These are phyloP conservation scores for Colletotrichum magnum DNA, from an alignment of 2,329 filamentous ascomycete genomes.

Conservation along the genomic window DNA sequence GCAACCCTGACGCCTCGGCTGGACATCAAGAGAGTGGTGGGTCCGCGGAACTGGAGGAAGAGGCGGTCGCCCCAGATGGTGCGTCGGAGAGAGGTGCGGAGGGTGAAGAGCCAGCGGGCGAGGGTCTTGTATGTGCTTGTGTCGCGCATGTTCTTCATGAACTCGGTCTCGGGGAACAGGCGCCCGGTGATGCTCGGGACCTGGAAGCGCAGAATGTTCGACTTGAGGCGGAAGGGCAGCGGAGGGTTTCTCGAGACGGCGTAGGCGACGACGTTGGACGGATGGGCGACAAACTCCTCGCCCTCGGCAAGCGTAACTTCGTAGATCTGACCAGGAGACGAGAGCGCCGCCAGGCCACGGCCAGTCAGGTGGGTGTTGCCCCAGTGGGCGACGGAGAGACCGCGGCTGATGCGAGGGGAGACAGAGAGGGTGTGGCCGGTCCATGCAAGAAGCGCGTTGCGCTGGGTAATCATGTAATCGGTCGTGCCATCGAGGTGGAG, in stretches of 20 bases:
- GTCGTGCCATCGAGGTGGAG: conserved; percentile 92
- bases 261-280: conserved; percentile 93
- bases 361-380: conserved; percentile 91
- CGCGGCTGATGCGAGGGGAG: conserved; percentile 80
- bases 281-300: conserved; percentile 93
- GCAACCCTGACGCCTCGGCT: conserved; percentile 85
- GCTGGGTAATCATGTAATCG: conserved; percentile 94
- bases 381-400: conserved; percentile 88
- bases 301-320: conserved; percentile 84
- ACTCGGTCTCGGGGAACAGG: conserved; percentile 78
- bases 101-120: conserved; percentile 73
- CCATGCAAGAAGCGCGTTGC: conserved; percentile 94
- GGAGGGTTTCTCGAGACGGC: conserved; percentile 81
- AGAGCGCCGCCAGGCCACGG: conserved; percentile 86
- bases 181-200: conserved; percentile 76
- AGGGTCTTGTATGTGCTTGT: conserved; percentile 81
- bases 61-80: conserved; percentile 95
- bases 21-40: conserved; percentile 87
- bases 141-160: conserved; percentile 79
- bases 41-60: conserved; percentile 91
- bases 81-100: conserved; percentile 83
- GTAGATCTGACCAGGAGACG: conserved; percentile 91
- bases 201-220: conserved; percentile 81
- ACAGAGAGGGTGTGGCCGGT: conserved; percentile 88
- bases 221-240: conserved; percentile 88